Conservation (phyloP, 371 early-diverging fungal species). For the Basidiobolus heterosporus region DNA sequence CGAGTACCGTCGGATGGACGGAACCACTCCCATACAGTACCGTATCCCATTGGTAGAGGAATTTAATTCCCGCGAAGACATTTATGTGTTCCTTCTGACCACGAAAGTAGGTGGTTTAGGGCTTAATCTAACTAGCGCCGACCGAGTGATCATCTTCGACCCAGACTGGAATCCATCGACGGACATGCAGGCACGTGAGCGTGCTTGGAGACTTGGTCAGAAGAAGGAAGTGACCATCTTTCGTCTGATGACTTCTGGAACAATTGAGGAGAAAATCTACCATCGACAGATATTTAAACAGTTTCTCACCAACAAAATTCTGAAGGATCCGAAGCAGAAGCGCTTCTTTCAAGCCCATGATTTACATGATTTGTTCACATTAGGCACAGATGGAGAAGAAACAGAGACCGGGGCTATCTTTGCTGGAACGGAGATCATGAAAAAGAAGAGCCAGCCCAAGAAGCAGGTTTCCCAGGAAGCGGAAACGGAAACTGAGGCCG, state of each 20-base stretch:
- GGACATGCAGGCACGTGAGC: slow-evolving; percentile 91
- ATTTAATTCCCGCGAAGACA: slow-evolving; percentile 50
- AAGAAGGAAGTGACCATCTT: slow-evolving; percentile 82
- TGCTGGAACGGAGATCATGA: slow-evolving; percentile 33
- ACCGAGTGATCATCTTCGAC: slow-evolving; percentile 91
- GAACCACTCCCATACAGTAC: slow-evolving; percentile 69
- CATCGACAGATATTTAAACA: slow-evolving; percentile 96
- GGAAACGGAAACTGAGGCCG: slow-evolving; percentile 8
- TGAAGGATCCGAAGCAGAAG: slow-evolving; percentile 79
- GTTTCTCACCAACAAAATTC: slow-evolving; percentile 84
- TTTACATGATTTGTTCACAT: slow-evolving; percentile 68
- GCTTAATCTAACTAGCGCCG: slow-evolving; percentile 87
- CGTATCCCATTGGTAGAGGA: slow-evolving; percentile 73
- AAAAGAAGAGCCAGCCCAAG: not conserved
- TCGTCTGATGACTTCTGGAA: slow-evolving; percentile 89
- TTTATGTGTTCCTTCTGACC: slow-evolving; percentile 86
- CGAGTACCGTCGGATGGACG: slow-evolving; percentile 84
- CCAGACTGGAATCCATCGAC: slow-evolving; percentile 98
- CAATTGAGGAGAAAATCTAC: slow-evolving; percentile 96
- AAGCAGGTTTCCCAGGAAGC: slow-evolving; percentile 10
- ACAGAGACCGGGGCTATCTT: slow-evolving; percentile 59
- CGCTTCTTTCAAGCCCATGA: slow-evolving; percentile 78
- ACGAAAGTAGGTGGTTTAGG: slow-evolving; percentile 96
- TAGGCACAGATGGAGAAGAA: slow-evolving; percentile 37
- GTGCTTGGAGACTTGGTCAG: slow-evolving; percentile 94